phyloP scores from a whole-genome alignment of 768 basidiomycete species.

The Mycena olivaceomarginata region DNA sequence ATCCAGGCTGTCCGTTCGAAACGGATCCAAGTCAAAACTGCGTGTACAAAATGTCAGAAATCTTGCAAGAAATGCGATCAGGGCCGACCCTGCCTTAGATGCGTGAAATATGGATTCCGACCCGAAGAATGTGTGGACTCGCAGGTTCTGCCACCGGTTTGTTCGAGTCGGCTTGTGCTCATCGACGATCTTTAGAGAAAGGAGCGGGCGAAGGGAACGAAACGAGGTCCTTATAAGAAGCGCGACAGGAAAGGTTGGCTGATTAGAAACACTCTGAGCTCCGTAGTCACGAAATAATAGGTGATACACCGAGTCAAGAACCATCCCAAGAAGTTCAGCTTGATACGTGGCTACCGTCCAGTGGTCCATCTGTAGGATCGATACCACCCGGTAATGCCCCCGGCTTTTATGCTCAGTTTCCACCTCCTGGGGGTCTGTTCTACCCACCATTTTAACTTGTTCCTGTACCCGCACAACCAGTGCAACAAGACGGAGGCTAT shows the following conservation, averaged over 20 bases:
- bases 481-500: too few relatives aligned
- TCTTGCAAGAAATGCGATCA: constrained; percentile 94
- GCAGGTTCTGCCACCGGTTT: constrained; percentile 43
- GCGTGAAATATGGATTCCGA: constrained; percentile 87
- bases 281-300: constrained; percentile 11
- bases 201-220: constrained; percentile 80
- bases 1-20: constrained; percentile 57
- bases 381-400: constrained; percentile 15
- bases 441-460: constrained; percentile 14
- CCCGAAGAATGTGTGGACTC: constrained; percentile 93
- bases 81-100: constrained; percentile 93
- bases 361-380: neutral
- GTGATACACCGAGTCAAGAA: neutral
- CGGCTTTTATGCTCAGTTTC: constrained; percentile 19
- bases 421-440: constrained; percentile 6
- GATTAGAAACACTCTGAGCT: constrained; percentile 7
- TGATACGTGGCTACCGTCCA: neutral
- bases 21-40: constrained; percentile 93
- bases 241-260: constrained; percentile 74
- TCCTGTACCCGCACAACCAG: neutral
- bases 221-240: constrained; percentile 82
- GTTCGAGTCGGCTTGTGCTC: constrained; percentile 48
- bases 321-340: neutral
- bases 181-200: constrained; percentile 63
- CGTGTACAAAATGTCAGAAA: constrained; percentile 93